A percentile compares a stretch with the other conserved stretches of the same genome.
Conservation (phyloP, 2,329 filamentous ascomycete species). For the Camptophora hylomeconis region DNA sequence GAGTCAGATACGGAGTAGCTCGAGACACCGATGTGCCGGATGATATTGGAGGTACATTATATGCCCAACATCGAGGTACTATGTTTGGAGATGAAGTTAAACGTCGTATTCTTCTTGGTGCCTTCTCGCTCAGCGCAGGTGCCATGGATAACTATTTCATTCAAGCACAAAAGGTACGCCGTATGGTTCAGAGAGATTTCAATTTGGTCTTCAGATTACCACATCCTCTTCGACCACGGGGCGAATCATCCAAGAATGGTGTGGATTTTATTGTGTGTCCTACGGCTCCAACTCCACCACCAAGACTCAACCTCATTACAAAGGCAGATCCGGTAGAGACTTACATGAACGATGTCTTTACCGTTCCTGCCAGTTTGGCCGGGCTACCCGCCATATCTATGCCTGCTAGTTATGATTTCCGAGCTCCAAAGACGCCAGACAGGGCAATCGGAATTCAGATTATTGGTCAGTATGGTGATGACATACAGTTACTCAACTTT, state of each 20-base stretch:
- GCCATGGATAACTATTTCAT: slow-evolving; percentile 96
- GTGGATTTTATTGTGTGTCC: slow-evolving; percentile 84
- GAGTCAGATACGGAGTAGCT: slow-evolving; percentile 73
- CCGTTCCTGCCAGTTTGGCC: slow-evolving; percentile 84
- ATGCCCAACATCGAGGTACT: slow-evolving; percentile 58
- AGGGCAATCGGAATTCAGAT: slow-evolving; percentile 30
- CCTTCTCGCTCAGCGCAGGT: slow-evolving; percentile 77
- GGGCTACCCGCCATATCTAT: slow-evolving; percentile 81
- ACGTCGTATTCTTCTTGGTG: slow-evolving; percentile 74
- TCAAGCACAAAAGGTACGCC: slow-evolving; percentile 76
- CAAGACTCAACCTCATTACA: slow-evolving; percentile 45
- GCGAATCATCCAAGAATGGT: slow-evolving; percentile 34
- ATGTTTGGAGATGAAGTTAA: slow-evolving; percentile 78
- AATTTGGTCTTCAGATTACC: slow-evolving; percentile 57
- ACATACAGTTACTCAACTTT: slow-evolving; percentile 18
- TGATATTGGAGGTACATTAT: slow-evolving; percentile 51
- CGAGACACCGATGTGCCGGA: slow-evolving; percentile 31
- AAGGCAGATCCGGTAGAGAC: slow-evolving; percentile 45
- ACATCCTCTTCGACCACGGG: slow-evolving; percentile 47
- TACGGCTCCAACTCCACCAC: slow-evolving; percentile 67
- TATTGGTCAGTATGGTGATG: slow-evolving; percentile 35
- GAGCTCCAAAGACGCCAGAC: slow-evolving; percentile 11
- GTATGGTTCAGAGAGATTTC: slow-evolving; percentile 77
- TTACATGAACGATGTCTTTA: slow-evolving; percentile 92
- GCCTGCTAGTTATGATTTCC: slow-evolving; percentile 36